Conservation (phyloP, 352 stramenopile genomes). For the Phytophthora podocarpi region DNA sequence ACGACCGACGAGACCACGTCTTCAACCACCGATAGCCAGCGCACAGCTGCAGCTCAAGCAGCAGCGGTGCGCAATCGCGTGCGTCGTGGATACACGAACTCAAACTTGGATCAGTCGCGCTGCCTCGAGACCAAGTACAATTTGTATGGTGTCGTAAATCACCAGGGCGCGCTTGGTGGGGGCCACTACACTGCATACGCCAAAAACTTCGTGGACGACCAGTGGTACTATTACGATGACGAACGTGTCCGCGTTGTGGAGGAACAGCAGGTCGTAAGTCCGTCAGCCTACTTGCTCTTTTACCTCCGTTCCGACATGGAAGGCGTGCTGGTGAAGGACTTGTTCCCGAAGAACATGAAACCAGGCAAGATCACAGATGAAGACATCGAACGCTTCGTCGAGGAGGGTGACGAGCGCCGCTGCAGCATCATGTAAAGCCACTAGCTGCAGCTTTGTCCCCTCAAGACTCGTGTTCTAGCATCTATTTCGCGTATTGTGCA, state of each 20-base stretch:
- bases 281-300: conserved; percentile 92
- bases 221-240: conserved; percentile 93
- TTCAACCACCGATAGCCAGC: conserved; percentile 30
- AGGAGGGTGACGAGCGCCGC: conserved; percentile 79
- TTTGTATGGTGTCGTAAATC: conserved; percentile 89
- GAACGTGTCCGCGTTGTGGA: conserved; percentile 87
- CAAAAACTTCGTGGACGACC: conserved; percentile 88
- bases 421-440: conserved; percentile 85
- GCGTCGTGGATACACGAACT: conserved; percentile 88
- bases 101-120: conserved; percentile 86
- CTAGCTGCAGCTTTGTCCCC: not conserved
- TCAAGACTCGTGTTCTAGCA: not conserved
- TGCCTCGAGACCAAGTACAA: conserved; percentile 90
- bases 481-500: conserved; percentile 19
- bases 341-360: conserved; percentile 89
- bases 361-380: conserved; percentile 87
- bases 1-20: conserved; percentile 13
- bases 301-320: conserved; percentile 92
- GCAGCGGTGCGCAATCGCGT: conserved; percentile 65
- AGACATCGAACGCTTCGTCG: conserved; percentile 89
- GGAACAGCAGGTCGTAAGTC: conserved; percentile 84
- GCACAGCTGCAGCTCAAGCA: conserved; percentile 28
- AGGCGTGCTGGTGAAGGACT: conserved; percentile 73
- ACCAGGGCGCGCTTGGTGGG: conserved; percentile 85
- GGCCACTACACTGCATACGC: conserved; percentile 90